Base-by-base conservation (phyloP, 192 early-diverging fungal genomes). In the Spizellomyces sp. region DNA sequence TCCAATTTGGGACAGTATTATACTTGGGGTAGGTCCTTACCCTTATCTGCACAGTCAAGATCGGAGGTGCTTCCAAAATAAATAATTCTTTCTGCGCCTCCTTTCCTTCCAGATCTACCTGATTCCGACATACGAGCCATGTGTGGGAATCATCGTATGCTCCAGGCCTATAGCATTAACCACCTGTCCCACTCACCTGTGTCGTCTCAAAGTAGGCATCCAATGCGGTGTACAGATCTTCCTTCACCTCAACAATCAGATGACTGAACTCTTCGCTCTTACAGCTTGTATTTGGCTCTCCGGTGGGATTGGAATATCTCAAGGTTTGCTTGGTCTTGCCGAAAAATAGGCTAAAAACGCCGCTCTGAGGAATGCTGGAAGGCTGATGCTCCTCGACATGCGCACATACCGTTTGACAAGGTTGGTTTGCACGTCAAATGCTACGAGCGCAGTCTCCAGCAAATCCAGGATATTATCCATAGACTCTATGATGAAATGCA, bases 381-480 rank as follows among this genome's bases (percentile, higher is more conserved):
- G 9, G 19, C 1, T 4, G 46, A 0, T 44, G 58, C 36, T 22
- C 10, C n/a, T 19, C n/a, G 10, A 69, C 10, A 64, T 36, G 50
- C 44, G 0, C 15, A 62, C 62, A 27, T 45, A 60, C 67, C 17
- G 10, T n/a, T 58, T 69, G 27, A 59, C n/a, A 44, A 17, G 21
- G 48, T 52, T 21, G 22, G 19, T 48, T 14, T 36, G 9, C 44
- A 27, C 62, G 8, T 9, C 42, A n/a, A 46, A 3, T 9, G 59
- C 41, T 58, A 14, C 45, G 7, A 14, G 56, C 1, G 36, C 70
- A 43, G 44, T 45, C 42, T 82, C 69, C 10, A 82, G 66, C 60
- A 82, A 48, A 41, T 71, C 77, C 5, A 82, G 15, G 45, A 82
- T 71, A 21, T 71, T 70, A 64, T 82, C 80, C 80, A 82, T 82